Evolutionary conservation across 2,329 filamentous ascomycete species (phyloP), one percentile per base, ranked within the genome.

Genomic region (Colletotrichum australisinense): DNA sequence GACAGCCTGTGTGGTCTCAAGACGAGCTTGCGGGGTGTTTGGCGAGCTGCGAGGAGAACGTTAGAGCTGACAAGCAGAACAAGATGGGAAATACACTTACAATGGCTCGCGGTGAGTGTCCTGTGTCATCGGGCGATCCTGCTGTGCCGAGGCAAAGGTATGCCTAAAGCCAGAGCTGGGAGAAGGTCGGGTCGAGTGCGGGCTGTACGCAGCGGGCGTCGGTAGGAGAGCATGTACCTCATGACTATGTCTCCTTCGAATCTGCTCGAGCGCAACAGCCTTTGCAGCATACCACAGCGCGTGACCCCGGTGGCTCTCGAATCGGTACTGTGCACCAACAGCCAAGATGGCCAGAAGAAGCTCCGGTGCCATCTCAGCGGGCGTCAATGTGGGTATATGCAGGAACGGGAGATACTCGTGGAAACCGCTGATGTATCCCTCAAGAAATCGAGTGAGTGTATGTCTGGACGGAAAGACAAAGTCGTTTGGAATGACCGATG

Each of bases 401-500:
- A 94, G 83, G 74, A 94, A 87, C 0, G 88, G 88, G 0, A 89
- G 78, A 73, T 88, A 86, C 65, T 88, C 87, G 68, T 89, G 87
- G 71, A 94, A 93, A 0, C 92, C 92, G 71, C 88, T 89, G 66
- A 93, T 88, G 76, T 93, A 94, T 1, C 92, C 92, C 72, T 93
- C 91, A 38, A 94, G 81, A 74, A 94, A 94, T 42, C 93, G 84
- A 3, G 90, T 91, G 32, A 94, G 80, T 0, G 93, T 93, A 76
- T 93, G 88, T 3, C 92, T 88, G 5, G 92, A 93, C 1, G 93
- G 92, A 63, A 94, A 89, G 3, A 90, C 87, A 75, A 94, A 94
- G 76, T 91, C 90, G 65, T 82, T 84, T 0, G 91, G 89, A 26
- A 93, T 80, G 5, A 92, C 88, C 1, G 87, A 84, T 0, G 89